Base-by-base conservation (phyloP, 1,139 yeast species). In the Saccharomyces pastorianus region DNA sequence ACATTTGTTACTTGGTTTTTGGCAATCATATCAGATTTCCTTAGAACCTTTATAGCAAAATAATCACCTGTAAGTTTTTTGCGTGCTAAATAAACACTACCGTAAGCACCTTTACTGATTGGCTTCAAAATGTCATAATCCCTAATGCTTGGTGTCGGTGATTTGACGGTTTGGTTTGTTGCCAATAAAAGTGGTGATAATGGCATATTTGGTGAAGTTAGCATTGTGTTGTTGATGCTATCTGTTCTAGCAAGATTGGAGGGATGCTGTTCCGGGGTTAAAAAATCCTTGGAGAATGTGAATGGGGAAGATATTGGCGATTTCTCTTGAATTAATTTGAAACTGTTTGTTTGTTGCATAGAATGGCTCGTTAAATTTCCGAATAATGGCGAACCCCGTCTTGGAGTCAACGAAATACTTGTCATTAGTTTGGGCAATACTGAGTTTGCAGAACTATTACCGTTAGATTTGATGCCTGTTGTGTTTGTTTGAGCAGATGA, bases 61-160 rank as follows among this genome's bases (percentile, higher is more conserved):
- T 90, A 88, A 59, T 95, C 99, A 2, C 98, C 97, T 0, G 98
- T 93, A 11, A 86, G 71, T 62, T 83, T 85, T 62, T 95, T 80
- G 59, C 85, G 82, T 0, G 96, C 93, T 14, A 95, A 74, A 67
- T 84, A 93, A 0, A 95, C 99, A 44, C 96, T 86, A 0, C 99
- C 99, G 75, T 91, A 95, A 0, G 99, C 99, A 32, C 99, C 99
- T 66, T 89, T 88, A 66, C 96, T 88, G 52, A 95, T 90, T 0
- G 99, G 96, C 66, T 90, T 90, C 55, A 95, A 75, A 34, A 93
- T 83, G 62, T 89, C 96, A 68, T 90, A 95, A 69, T 95, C 99
- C 58, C 80, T 81, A 29, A 91, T 90, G 1, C 89, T 84, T 0
- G 95, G 93, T 3, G 77, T 73, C 0, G 79, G 50, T 61, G 70